Evolutionary conservation across 176 grass and related monocot genomes (phyloP), one percentile per base, ranked within the genome.

Genomic region (Typha latifolia): DNA sequence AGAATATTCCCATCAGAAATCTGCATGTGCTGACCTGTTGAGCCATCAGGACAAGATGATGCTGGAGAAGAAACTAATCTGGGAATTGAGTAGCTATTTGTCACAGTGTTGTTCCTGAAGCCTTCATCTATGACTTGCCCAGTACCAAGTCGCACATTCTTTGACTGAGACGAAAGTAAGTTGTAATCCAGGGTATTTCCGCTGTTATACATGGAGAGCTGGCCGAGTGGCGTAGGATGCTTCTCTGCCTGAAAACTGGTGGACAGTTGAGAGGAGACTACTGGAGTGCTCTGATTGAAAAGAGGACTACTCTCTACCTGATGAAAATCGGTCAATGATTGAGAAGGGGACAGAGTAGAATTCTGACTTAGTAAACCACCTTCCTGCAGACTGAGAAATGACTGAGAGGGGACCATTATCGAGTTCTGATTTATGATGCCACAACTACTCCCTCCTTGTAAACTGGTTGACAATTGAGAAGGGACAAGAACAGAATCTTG

Each of bases 81-180:
- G 3, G 64, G 49, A 67, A 48, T 22, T 11, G 49, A 76, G 32
- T 67, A 67, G 20, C 50, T 65, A 59, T 57, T 43, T 67, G 37
- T 2, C 10, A 29, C 31, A 63, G 37, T 52, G 48, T 64, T 48
- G 69, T 34, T 49, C 27, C 62, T 67, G 13, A 72, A 64, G 75
- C 80, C 52, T 66, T 88, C 79, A 84, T 89, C 79, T 26, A 76
- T 78, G 68, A 63, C 77, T 52, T 86, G 85, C 10, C 83, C 62
- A 18, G 81, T 68, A 67, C 81, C 81, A 69, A 80, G 85, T 69
- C 85, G 82, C 67, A 79, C 31, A 74, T 81, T 76, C 71, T 94
- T 93, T 73, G 84, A 68, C 55, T 79, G 83, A 48, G 89, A 69
- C 64, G 79, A 75, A 8, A 81, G 77, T 66, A 82, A 78, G 47